Conservation (phyloP, 345 rosid species). For the Camelina hispida region DNA sequence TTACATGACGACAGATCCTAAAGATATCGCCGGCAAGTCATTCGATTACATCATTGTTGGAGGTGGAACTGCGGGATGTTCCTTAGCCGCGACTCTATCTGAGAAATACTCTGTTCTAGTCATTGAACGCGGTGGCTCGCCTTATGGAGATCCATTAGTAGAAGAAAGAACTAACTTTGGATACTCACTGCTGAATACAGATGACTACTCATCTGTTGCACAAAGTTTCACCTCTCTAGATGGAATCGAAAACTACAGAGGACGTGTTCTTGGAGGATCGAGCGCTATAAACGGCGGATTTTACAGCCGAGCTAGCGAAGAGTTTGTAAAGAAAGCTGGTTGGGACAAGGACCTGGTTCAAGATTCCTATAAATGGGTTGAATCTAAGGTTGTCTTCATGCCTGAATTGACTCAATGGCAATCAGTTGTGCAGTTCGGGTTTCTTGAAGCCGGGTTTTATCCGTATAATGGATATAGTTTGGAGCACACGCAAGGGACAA, state of each 20-base stretch:
- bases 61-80: slow-evolving; percentile 78
- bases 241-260: slow-evolving; percentile 57
- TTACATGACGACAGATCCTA: slow-evolving; percentile 61
- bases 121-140: slow-evolving; percentile 72
- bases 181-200: slow-evolving; percentile 57
- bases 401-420: slow-evolving; percentile 75
- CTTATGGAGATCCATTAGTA: slow-evolving; percentile 61
- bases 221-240: slow-evolving; percentile 65
- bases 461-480: slow-evolving; percentile 70
- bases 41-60: slow-evolving; percentile 74
- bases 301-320: slow-evolving; percentile 69
- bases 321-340: slow-evolving; percentile 55
- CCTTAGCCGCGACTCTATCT: slow-evolving; percentile 70
- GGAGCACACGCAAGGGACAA: slow-evolving; percentile 76
- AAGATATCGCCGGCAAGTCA: slow-evolving; percentile 64
- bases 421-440: slow-evolving; percentile 60
- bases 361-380: slow-evolving; percentile 74
- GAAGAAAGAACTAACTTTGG: slow-evolving; percentile 54
- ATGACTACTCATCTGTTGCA: slow-evolving; percentile 63
- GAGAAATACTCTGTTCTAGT: slow-evolving; percentile 65
- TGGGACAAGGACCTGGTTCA: slow-evolving; percentile 68
- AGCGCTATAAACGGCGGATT: slow-evolving; percentile 75
- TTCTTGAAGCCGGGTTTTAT: slow-evolving; percentile 73
- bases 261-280: slow-evolving; percentile 76
- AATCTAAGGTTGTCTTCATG: slow-evolving; percentile 63